phyloP scores from a whole-genome alignment of 306 rosid genomes.

The Cucurbita ficifolia region DNA sequence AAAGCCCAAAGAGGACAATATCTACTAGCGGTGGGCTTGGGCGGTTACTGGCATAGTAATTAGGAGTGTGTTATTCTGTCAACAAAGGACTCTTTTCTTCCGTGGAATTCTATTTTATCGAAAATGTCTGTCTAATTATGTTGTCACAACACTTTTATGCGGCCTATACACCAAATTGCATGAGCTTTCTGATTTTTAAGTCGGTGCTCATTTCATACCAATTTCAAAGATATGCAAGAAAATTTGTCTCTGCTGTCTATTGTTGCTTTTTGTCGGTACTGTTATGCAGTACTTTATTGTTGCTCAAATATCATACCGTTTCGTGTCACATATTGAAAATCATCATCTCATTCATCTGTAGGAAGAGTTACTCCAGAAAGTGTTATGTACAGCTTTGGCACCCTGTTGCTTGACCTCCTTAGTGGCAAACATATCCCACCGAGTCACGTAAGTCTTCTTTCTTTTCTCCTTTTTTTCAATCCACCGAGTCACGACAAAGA shows the following conservation, averaged over 20 bases:
- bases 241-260: not conserved
- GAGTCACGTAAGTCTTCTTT: conserved; percentile 67
- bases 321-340: not conserved
- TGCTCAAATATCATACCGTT: not conserved
- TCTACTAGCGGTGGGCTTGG: no score
- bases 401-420: conserved; percentile 90
- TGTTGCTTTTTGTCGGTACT: not conserved
- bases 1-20: no score
- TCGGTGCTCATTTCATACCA: not conserved
- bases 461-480: not conserved
- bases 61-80: not conserved
- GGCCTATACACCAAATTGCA: not conserved
- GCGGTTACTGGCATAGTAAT: not conserved
- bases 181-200: not conserved
- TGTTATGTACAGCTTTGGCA: conserved; percentile 88
- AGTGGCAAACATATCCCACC: conserved; percentile 99
- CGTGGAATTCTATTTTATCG: not conserved
- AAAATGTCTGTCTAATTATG: not conserved
- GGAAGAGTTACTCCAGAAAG: conserved; percentile 94
- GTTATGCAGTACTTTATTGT: not conserved
- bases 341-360: conserved; percentile 11
- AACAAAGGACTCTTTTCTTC: not conserved
- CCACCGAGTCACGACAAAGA: conserved; percentile 82
- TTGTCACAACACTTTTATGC: not conserved
- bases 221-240: not conserved